Evolutionary conservation across 257 asterid species (phyloP).

Genomic region (Ilex asprella): DNA sequence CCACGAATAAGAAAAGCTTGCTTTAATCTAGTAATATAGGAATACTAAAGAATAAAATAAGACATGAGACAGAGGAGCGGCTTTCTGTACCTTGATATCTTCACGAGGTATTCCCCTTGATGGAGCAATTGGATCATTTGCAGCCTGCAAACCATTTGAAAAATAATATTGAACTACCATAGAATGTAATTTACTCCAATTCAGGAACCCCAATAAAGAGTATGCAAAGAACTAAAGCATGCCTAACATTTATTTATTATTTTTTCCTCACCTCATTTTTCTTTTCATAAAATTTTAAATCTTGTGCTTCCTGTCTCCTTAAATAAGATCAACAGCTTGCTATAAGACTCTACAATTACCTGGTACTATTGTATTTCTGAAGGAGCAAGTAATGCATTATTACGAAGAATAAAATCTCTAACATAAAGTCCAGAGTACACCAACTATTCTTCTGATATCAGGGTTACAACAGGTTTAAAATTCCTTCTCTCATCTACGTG

Average conservation of each 20-base stretch:
- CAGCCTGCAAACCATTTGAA: conserved; percentile 60
- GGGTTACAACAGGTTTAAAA: too few species aligned
- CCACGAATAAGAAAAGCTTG: neutral
- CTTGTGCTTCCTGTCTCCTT: neutral
- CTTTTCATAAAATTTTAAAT: neutral
- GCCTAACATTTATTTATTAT: neutral
- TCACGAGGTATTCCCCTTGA: conserved; percentile 88
- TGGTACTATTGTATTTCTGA: too few species aligned
- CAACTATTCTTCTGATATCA: too few species aligned
- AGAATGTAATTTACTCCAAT: neutral
- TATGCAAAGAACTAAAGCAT: neutral
- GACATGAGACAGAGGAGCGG: conserved; percentile 12
- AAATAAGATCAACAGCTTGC: too few species aligned
- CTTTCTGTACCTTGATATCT: conserved; percentile 54
- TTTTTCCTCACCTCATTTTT: neutral
- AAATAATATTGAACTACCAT: neutral
- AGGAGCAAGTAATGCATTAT: too few species aligned
- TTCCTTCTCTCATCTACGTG: too few species aligned
- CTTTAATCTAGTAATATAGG: neutral
- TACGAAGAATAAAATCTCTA: too few species aligned
- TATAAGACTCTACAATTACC: too few species aligned
- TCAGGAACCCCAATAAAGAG: conserved; percentile 1
- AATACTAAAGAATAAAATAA: conserved; percentile 1
- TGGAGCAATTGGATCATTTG: conserved; percentile 96
- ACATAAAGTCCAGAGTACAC: too few species aligned